Evolutionary conservation across 2,329 filamentous ascomycete species (phyloP), one percentile per base, ranked within the genome.

Genomic region (Penicillium palitans): DNA sequence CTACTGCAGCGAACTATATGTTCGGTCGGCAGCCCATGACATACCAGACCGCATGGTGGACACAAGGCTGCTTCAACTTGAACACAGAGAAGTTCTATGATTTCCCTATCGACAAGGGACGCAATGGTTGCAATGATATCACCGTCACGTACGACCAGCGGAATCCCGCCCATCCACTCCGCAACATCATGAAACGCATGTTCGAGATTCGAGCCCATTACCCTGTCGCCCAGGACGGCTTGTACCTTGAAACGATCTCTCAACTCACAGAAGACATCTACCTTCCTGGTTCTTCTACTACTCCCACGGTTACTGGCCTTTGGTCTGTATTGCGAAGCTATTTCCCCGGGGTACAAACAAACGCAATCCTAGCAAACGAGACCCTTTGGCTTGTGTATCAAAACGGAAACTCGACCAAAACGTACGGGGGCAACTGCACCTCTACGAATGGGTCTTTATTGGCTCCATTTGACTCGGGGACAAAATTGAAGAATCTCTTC

Each of bases 11-110:
- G 58, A 87, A 88, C 67, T 88, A 88, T 68, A 80, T 88, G 52
- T 88, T 85, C 68, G 86, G 86, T 21, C 81, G 86, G 63, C 83
- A 85, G 67, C 73, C 86, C 2, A 87, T 88, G 80, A 81, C 83
- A 7, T 79, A 84, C 8, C 78, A 83, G 2, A 81, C 80, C 3
- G 85, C 85, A 1, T 88, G 86, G 86, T 81, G 84, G 65, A 79
- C 80, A 39, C 86, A 88, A 65, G 86, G 86, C 4, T 88, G 86
- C 68, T 88, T 87, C 71, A 75, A 75, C 5, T 75, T 87, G 12
- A 76, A 79, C 15, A 81, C 81, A 35, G 78, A 78, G 2, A 83
- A 86, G 60, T 85, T 86, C 67, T 81, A 80, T 64, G 66, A 84
- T 3, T 84, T 84, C 74, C 85, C 85, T 0, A 70, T 86, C 35